Evolutionary conservation across 805 yeast species (phyloP), one percentile per base, ranked within the genome.

Genomic region (Starmera quercuum): DNA sequence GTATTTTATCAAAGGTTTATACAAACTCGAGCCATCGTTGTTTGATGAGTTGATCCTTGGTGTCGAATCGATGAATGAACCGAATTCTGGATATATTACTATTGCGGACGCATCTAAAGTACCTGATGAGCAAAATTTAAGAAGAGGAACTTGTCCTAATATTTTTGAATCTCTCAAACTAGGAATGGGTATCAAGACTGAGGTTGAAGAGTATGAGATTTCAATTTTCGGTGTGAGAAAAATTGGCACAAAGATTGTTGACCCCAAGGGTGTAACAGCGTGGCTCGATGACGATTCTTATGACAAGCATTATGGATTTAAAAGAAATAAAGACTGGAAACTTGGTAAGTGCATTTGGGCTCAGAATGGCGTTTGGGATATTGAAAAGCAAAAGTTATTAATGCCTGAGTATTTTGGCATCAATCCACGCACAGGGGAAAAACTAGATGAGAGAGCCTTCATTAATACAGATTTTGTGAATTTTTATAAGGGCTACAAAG

Each of bases 61-160:
- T 3, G 64, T 84, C 36, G 97, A 88, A 58, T 69, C 83, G 32
- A 54, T 88, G 61, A 88, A 88, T 53, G 97, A 88, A 54, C 96
- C 96, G 6, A 81, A 75, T 46, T 53, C 64, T 33, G 97, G 97
- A 0, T 68, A 78, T 33, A 66, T 81, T 27, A 95, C 92, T 0
- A 67, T 68, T 31, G 58, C 59, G 4, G 68, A 83, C 49, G 56
- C 88, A 20, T 63, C 63, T 8, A 45, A 44, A 2, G 51, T 78
- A 15, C 88, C 92, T 1, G 61, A 67, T 5, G 61, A 60, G 5
- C 84, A 83, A 47, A 78, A 78, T 36, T 66, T 90, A 31, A 71
- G 81, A 37, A 66, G 86, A 3, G 90, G 88, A 3, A 77, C 90
- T 1, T 75, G 87, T 1, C 97, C 98, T 0, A 81, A 95, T 0